Evolutionary conservation across 2,329 filamentous ascomycete genomes (phyloP).

Genomic region (Neopestalotiopsis sp.): DNA sequence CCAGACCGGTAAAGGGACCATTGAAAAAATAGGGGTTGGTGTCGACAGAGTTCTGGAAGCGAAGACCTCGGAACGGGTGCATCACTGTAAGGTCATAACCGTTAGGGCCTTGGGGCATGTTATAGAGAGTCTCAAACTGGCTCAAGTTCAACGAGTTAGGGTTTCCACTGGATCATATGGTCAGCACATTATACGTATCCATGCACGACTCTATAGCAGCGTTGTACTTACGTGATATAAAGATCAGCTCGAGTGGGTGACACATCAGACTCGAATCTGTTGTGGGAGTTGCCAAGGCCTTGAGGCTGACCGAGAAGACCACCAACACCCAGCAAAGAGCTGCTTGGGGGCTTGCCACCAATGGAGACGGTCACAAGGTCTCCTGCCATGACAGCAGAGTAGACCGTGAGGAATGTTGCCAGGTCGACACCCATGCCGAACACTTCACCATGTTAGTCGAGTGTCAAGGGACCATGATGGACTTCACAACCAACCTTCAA

Average conservation of each 20-base stretch:
- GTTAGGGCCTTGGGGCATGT: slow-evolving; percentile 53
- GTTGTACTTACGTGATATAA: slow-evolving; percentile 50
- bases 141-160: not conserved
- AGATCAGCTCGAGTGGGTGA: slow-evolving; percentile 58
- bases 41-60: slow-evolving; percentile 50
- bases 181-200: slow-evolving; percentile 43
- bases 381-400: slow-evolving; percentile 52
- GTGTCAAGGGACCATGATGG: not conserved
- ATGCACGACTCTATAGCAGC: slow-evolving; percentile 43
- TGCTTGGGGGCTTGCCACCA: slow-evolving; percentile 46
- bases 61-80: slow-evolving; percentile 22
- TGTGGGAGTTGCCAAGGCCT: slow-evolving; percentile 55
- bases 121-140: slow-evolving; percentile 22
- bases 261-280: slow-evolving; percentile 58
- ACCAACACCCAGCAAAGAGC: slow-evolving; percentile 45
- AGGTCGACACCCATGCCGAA: slow-evolving; percentile 52
- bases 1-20: slow-evolving; percentile 53
- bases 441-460: slow-evolving; percentile 28
- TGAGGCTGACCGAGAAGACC: slow-evolving; percentile 46
- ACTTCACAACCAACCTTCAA: not conserved
- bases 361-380: slow-evolving; percentile 57
- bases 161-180: not conserved
- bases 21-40: slow-evolving; percentile 60
- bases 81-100: slow-evolving; percentile 46
- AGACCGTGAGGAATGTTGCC: slow-evolving; percentile 43